phyloP scores from a whole-genome alignment of 2,329 filamentous ascomycete genomes.

The Akanthomyces dipterigenus region DNA sequence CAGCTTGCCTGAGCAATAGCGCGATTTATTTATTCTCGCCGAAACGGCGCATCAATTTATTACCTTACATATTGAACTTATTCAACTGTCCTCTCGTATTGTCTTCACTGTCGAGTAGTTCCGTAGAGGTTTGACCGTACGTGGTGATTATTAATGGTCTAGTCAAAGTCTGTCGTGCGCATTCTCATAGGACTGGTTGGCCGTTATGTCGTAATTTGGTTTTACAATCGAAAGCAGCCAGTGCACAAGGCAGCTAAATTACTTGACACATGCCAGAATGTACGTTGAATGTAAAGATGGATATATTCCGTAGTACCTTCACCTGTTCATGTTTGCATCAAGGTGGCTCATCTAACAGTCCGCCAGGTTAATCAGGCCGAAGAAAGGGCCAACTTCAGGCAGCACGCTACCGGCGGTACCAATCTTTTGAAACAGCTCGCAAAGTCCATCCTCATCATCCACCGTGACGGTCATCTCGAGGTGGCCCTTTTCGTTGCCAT shows the following conservation, averaged over 20 bases:
- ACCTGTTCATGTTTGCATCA: background rate
- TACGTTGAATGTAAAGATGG: background rate
- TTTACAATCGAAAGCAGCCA: too few species aligned
- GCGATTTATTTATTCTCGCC: background rate
- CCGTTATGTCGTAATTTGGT: too few species aligned
- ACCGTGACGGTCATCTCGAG: conserved; percentile 8
- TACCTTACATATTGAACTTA: background rate
- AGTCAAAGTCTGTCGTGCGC: too few species aligned
- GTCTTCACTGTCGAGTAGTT: background rate
- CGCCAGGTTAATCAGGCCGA: conserved; percentile 12
- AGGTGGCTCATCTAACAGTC: background rate
- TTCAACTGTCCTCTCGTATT: background rate
- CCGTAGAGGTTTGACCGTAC: too few species aligned
- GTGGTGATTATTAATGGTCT: too few species aligned
- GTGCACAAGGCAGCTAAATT: too few species aligned
- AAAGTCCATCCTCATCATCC: conserved; percentile 11
- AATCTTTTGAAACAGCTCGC: conserved; percentile 11
- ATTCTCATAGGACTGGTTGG: too few species aligned
- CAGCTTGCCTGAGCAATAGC: conserved; percentile 6
- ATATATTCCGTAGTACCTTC: background rate
- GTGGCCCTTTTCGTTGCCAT: conserved; percentile 13
- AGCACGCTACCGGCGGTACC: conserved; percentile 12
- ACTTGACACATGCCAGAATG: background rate
- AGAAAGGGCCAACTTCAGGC: conserved; percentile 11
- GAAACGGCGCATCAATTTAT: background rate